Base-by-base conservation (phyloP, 768 basidiomycete species). In the Termitomyces sp. region DNA sequence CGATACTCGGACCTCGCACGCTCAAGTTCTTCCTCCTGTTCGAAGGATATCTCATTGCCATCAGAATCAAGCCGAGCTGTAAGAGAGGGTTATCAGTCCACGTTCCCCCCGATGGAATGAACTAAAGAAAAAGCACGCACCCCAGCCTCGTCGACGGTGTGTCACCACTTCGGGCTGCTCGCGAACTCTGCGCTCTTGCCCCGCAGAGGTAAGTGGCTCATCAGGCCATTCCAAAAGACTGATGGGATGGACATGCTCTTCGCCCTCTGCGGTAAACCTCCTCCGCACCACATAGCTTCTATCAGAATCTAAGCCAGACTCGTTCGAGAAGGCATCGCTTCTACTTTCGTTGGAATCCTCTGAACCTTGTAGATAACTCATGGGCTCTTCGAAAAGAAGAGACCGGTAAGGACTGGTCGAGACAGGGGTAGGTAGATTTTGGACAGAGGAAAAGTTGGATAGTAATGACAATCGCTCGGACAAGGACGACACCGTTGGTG, bases 21-120 rank as follows among this genome's bases (percentile, higher is more conserved):
- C 58, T 86, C 84, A 18, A 85, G 72, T 53, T 82, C 80, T 60
- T 81, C 80, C 59, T 87, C 85, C 63, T 84, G 84, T 20, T 83
- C 83, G 0, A 79, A 77, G 2, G 83, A 74, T 56, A 87, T 79
- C 65, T 86, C 84, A 59, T 87, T 81, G 0, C 87, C 86, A 64
- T 87, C 83, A 2, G 77, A 63, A 67, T 82, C 79, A 48, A 82
- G 74, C 38, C 79, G 77, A 36, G 77, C 80, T 80, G 42, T 32
- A 54, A 8, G 35, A 45, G 46, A 58, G 35, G 35, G 61, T 30
- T 51, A 38, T 55, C 26, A 64, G 26, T 44, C 3, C 6, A 35
- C 24, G 33, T 53, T 32, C 24, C 18, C 2, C 26, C 28, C n/a
- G n/a, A 22, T 18, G 20, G 6, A 42, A 52, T 33, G 32, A 22